Evolutionary conservation across 2,329 filamentous ascomycete genomes (phyloP), one percentile per base, ranked within the genome.

Genomic region (Colletotrichum phormii): DNA sequence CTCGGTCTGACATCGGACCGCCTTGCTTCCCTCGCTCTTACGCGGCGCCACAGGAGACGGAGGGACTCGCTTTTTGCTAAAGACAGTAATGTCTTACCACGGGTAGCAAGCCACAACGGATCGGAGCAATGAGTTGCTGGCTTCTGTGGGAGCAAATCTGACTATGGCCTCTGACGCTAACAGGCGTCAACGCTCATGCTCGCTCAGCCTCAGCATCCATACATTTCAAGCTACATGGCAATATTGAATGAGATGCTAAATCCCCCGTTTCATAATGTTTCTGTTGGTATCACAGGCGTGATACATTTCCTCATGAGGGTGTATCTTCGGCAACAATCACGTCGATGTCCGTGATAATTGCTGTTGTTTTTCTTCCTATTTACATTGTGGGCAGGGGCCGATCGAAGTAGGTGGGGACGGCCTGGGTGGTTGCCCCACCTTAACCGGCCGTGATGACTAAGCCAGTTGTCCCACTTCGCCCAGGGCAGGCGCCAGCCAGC

Each of bases 1-100:
- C 37, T 42, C 54, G 67, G 67, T 2, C 26, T 35, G 54, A 66
- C 31, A 31, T 70, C 55, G 4, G 24, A 33, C 67, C 67, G 67
- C 13, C 62, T 66, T 24, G 67, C 62, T 54, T 7, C 15, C n/a
- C 15, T 15, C 29, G 9, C 24, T 24, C 15, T 8, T 8, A 13
- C 6, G 49, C 42, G 13, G 42, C 42, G 26, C 24, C 24, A 22
- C 9, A 12, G 60, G 26, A 42, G 11, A n/a, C 37, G 7, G 35
- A 31, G 37, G n/a, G 11, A 51, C 42, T 33, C n/a, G 9, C 9
- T 24, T 24, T 8, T 31, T 35, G 60, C 18, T 24, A 29, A 5
- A 18, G 3, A 5, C 5, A 37, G 46, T 24, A 24, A 46, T n/a
- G 18, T 46, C 42, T 46, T 46, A 46, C 35, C 35, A 42, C 6